A percentile compares a stretch with the other conserved stretches of the same genome.
Conservation (phyloP, 2,329 filamentous ascomycete genomes). For the Tolypocladium amazonense region DNA sequence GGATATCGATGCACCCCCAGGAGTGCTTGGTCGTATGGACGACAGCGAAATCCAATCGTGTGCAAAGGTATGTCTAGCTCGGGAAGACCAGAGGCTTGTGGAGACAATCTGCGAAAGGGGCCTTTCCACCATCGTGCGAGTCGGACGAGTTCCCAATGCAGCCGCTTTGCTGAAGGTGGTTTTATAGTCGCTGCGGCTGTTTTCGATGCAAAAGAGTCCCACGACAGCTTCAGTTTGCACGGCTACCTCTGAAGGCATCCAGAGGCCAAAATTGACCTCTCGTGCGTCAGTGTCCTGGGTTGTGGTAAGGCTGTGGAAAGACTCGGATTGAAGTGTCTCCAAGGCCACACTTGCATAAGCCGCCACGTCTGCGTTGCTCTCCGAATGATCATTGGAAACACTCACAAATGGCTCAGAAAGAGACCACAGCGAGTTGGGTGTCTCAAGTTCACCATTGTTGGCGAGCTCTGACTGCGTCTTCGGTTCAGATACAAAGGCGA, state of each 20-base stretch:
- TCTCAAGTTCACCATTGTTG: not conserved
- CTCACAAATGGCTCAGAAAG: not conserved
- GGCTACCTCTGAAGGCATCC: not conserved
- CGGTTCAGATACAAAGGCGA: not conserved
- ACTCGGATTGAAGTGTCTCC: not conserved
- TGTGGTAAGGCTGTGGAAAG: not conserved
- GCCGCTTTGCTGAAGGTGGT: not conserved
- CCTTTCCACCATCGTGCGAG: not conserved
- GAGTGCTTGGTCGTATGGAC: conserved; percentile 3
- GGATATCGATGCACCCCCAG: conserved; percentile 2
- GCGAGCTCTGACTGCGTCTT: not conserved
- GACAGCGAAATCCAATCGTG: conserved; percentile 6
- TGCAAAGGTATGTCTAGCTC: not conserved
- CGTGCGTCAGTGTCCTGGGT: not conserved
- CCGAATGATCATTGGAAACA: not conserved
- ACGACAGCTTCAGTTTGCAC: not conserved
- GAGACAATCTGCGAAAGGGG: conserved; percentile 1
- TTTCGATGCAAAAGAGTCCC: not conserved
- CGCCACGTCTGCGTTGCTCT: not conserved
- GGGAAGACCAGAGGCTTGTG: conserved; percentile 2
- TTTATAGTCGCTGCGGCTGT: not conserved
- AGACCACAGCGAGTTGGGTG: not conserved
- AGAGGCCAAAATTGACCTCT: not conserved
- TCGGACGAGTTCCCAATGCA: conserved; percentile 1
- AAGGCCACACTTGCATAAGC: not conserved